Evolutionary conservation across 768 basidiomycete genomes (phyloP), one percentile per base, ranked within the genome.

Genomic region (Termitomyces titanicus): DNA sequence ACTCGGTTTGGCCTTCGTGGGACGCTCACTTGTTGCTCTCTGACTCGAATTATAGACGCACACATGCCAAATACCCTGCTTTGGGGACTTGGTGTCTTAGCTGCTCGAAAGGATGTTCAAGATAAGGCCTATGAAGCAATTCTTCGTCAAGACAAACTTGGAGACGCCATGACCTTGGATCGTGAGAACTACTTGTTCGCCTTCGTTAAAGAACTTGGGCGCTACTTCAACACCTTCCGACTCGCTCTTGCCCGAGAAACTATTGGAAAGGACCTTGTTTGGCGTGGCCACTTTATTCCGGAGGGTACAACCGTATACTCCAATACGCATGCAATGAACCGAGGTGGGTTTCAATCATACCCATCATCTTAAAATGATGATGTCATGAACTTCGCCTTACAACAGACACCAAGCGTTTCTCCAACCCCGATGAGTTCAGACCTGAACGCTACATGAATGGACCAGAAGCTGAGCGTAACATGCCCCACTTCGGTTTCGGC

Each of bases 41-140:
- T 44, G 22, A 43, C 27, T 43, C 15, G 2, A 18, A 33, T 11
- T 7, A 25, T 27, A 61, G 60, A 61, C 13, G 47, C 60, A 22
- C 60, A 61, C 35, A 52, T 61, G 57, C 60, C 60, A 7, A 61
- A 61, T 35, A 55, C 57, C 8, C 33, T 61, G 12, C 57, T 61
- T 17, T 61, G 60, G 57, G 58, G 57, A 24, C 54, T 58, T 9
- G 60, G 60, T 4, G 44, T 61, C 15, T 29, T 61, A 4, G 57
- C 60, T 15, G 50, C 60, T 12, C 38, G 45, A 6, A 55, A 55
- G 34, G 51, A 48, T 20, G 42, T 61, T 15, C 60, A 61, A 12
- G 22, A 43, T 10, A 61, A 61, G 25, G 58, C 57, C 3, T 56
- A 58, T n/a, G 53, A 61, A 31, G 44, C 60, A 5, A 46, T 61